These are phyloP conservation scores for Batkoa obscura DNA, from an alignment of 371 early-diverging fungal species.

Conservation along the genomic window DNA sequence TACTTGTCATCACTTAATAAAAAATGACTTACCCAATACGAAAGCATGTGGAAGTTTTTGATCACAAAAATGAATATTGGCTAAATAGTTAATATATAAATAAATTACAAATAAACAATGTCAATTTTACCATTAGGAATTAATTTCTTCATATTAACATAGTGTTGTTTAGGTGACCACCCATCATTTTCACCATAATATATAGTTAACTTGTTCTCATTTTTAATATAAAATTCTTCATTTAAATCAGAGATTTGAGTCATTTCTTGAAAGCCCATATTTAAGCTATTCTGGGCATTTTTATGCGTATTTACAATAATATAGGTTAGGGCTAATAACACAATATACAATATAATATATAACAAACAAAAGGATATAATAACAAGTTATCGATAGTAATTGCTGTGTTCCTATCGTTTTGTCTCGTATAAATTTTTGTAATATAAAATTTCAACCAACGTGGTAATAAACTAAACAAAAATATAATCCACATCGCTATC, in stretches of 20 bases:
- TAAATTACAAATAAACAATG: not conserved
- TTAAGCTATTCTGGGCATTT: not conserved
- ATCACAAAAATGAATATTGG: not conserved
- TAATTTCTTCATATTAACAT: not conserved
- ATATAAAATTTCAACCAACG: not conserved
- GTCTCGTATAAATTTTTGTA: not conserved
- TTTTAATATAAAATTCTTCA: not conserved
- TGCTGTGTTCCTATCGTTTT: not conserved
- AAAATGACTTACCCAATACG: not conserved
- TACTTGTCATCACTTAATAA: not conserved
- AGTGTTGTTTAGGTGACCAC: not conserved
- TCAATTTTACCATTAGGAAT: not conserved
- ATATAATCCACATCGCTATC: not conserved
- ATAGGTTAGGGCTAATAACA: not conserved
- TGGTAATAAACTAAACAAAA: not conserved
- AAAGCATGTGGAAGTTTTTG: conserved; percentile 4
- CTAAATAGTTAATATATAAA: not conserved
- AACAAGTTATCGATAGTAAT: not conserved
- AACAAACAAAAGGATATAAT: conserved; percentile 4
- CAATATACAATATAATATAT: not conserved
- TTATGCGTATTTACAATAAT: not conserved
- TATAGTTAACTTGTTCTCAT: conserved; percentile 1
- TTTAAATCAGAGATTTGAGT: not conserved
- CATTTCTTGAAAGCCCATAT: conserved; percentile 2
- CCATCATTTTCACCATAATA: conserved; percentile 1